Evolutionary conservation across 768 basidiomycete species (phyloP).

Genomic region (Rhodotorula kratochvilovae): DNA sequence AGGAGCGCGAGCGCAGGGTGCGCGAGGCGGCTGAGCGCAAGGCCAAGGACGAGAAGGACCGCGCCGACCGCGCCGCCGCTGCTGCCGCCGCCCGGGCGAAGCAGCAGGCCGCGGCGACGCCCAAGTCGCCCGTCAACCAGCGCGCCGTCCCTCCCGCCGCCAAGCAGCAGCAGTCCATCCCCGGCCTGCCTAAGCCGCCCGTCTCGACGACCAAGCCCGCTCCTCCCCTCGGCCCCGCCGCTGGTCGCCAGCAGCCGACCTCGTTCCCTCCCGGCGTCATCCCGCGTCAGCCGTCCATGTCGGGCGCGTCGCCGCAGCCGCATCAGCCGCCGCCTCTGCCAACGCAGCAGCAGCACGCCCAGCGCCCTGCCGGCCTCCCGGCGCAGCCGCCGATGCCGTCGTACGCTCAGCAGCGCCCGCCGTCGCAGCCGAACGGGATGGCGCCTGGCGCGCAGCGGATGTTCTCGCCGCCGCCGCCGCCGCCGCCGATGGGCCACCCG

Average conservation of each 20-base stretch:
- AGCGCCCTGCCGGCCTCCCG: constrained; percentile 6
- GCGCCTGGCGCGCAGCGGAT: constrained; percentile 24
- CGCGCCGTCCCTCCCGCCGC: constrained; percentile 20
- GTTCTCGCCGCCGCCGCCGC: constrained; percentile 34
- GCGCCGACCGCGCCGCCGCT: constrained; percentile 38
- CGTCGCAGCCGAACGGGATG: constrained; percentile 27
- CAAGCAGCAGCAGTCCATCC: constrained; percentile 25
- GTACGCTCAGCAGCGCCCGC: constrained; percentile 29
- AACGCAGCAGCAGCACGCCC: constrained; percentile 15
- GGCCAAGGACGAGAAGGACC: constrained; percentile 46
- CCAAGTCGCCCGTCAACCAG: constrained; percentile 26
- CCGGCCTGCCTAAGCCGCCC: constrained; percentile 38
- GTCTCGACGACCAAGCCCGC: constrained; percentile 18
- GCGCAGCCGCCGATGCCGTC: constrained; percentile 26
- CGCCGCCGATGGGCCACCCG: constrained; percentile 22
- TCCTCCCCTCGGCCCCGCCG: neutral
- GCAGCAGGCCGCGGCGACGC: constrained; percentile 21
- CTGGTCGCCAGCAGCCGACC: constrained; percentile 2
- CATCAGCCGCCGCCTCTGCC: constrained; percentile 7
- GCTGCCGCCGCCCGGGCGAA: constrained; percentile 36
- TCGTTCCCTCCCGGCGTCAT: constrained; percentile 32
- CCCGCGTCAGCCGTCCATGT: constrained; percentile 27
- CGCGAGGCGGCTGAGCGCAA: constrained; percentile 54
- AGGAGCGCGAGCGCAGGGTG: constrained; percentile 51
- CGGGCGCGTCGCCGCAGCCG: neutral